Conservation (phyloP, 495 filamentous ascomycete species). For the Trichocladium uniseriatum region DNA sequence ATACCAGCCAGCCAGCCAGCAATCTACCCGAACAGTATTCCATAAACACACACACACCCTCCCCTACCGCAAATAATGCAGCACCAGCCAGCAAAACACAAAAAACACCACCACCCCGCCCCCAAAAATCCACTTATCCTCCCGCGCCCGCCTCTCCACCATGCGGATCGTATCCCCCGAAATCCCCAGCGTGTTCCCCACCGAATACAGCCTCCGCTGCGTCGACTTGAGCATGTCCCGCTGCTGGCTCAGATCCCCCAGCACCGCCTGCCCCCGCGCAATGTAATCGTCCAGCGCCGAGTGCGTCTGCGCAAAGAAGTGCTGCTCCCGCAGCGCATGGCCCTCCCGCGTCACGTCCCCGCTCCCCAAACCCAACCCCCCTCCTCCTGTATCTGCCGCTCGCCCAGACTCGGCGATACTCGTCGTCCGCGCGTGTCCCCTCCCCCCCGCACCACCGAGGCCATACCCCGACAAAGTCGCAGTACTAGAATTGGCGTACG, state of each 20-base stretch:
- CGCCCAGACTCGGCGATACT: slow-evolving; percentile 18
- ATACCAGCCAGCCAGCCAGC: too few species aligned
- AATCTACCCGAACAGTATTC: too few species aligned
- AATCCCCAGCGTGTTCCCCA: slow-evolving; percentile 87
- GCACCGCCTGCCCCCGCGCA: slow-evolving; percentile 78
- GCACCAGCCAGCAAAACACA: slow-evolving; percentile 77
- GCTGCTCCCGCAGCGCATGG: slow-evolving; percentile 84
- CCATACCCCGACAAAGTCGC: slow-evolving; percentile 21
- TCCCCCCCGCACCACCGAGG: slow-evolving; percentile 12
- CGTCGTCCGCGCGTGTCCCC: slow-evolving; percentile 23
- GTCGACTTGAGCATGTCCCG: slow-evolving; percentile 90
- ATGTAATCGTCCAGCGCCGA: slow-evolving; percentile 86
- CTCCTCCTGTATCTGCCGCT: background rate
- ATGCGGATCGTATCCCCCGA: slow-evolving; percentile 94
- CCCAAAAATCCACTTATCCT: slow-evolving; percentile 99
- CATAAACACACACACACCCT: too few species aligned
- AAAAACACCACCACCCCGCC: slow-evolving; percentile 83
- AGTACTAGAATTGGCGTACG: slow-evolving; percentile 79
- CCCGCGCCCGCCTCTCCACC: slow-evolving; percentile 80
- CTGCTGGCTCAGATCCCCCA: slow-evolving; percentile 83
- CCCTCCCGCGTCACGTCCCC: slow-evolving; percentile 59
- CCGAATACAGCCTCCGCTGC: slow-evolving; percentile 79
- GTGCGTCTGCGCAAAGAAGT: slow-evolving; percentile 71
- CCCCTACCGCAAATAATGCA: slow-evolving; percentile 70
- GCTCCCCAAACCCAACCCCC: slow-evolving; percentile 42